These are phyloP conservation scores for Nannizzia gypsea DNA, from an alignment of 2,329 filamentous ascomycete species.

Conservation along the genomic window DNA sequence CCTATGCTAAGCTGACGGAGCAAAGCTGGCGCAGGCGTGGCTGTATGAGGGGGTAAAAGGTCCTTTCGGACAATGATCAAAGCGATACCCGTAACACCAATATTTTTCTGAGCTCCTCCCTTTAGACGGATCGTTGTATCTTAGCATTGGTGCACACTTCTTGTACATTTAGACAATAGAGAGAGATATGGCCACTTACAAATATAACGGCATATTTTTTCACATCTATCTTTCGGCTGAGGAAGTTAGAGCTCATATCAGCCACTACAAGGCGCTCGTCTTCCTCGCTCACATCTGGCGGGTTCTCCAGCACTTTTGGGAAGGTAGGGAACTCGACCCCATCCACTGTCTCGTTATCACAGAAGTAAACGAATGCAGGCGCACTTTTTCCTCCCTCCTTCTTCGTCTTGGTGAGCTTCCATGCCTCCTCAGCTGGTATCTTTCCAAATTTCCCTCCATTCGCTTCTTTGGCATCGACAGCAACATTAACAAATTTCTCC, in stretches of 20 bases:
- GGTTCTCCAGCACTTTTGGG: conserved; percentile 49
- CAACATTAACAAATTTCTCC: conserved; percentile 64
- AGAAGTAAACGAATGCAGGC: conserved; percentile 67
- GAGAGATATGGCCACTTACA: conserved; percentile 37
- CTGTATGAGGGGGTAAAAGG: conserved; percentile 55
- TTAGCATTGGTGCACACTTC: not conserved
- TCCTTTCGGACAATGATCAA: conserved; percentile 74
- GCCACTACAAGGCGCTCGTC: conserved; percentile 68
- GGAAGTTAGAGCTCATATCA: conserved; percentile 91
- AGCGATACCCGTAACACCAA: conserved; percentile 75
- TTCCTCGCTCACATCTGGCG: conserved; percentile 44
- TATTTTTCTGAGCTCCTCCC: conserved; percentile 82
- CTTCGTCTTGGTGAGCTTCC: conserved; percentile 56
- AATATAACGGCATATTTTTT: conserved; percentile 75
- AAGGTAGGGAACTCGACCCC: conserved; percentile 77
- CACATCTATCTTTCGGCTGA: conserved; percentile 66
- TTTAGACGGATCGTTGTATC: conserved; percentile 18
- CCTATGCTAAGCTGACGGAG: conserved; percentile 66
- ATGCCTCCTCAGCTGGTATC: conserved; percentile 65
- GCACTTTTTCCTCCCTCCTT: conserved; percentile 40
- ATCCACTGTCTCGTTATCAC: conserved; percentile 81
- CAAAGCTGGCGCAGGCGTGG: conserved; percentile 55
- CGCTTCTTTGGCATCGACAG: conserved; percentile 48
- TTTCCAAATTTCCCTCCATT: conserved; percentile 75
- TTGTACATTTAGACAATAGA: not conserved